Percentiles rank a stretch among this genome's conserved stretches.
Evolutionary conservation across 139 green algal genomes (phyloP).

Genomic region (Gonium pectorale): DNA sequence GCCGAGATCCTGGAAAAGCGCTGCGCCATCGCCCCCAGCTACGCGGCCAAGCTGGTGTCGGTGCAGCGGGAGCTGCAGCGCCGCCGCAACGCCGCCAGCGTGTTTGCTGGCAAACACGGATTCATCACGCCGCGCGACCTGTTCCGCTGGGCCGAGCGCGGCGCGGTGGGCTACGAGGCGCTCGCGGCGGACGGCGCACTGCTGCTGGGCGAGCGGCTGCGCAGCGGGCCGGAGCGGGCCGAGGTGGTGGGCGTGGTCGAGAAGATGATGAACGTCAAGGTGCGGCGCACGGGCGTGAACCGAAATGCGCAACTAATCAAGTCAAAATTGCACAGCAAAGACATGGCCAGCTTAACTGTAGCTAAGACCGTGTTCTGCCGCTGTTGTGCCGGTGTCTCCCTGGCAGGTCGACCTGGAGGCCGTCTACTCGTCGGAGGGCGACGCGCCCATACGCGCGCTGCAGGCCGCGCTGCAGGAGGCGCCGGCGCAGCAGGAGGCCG

Average conservation of each 20-base stretch:
- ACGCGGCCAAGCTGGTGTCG: slow-evolving; percentile 90
- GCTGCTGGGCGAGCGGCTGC: slow-evolving; percentile 93
- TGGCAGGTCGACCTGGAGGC: slow-evolving; percentile 79
- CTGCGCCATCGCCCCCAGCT: slow-evolving; percentile 75
- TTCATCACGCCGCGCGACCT: slow-evolving; percentile 98
- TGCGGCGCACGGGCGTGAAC: too few relatives aligned
- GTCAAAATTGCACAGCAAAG: not conserved
- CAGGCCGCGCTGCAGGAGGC: slow-evolving; percentile 53
- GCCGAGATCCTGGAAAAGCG: slow-evolving; percentile 87
- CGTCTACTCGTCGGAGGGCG: slow-evolving; percentile 76
- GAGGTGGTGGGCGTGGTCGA: slow-evolving; percentile 83
- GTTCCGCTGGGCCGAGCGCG: slow-evolving; percentile 91
- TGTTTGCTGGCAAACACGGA: slow-evolving; percentile 94
- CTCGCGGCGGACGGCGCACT: slow-evolving; percentile 91
- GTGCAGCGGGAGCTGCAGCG: slow-evolving; percentile 95
- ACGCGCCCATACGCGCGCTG: slow-evolving; percentile 66
- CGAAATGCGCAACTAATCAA: too few relatives aligned
- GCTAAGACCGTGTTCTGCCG: too few relatives aligned
- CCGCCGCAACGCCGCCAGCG: slow-evolving; percentile 75
- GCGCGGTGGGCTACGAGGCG: slow-evolving; percentile 87
- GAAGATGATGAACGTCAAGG: slow-evolving; percentile 73
- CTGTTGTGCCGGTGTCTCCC: slow-evolving; percentile 59
- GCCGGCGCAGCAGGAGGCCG: slow-evolving; percentile 24
- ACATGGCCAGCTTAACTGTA: too few relatives aligned
- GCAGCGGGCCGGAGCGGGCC: slow-evolving; percentile 76